These are phyloP conservation scores for Thyridium curvatum DNA, from an alignment of 2,329 filamentous ascomycete species.

Conservation along the genomic window DNA sequence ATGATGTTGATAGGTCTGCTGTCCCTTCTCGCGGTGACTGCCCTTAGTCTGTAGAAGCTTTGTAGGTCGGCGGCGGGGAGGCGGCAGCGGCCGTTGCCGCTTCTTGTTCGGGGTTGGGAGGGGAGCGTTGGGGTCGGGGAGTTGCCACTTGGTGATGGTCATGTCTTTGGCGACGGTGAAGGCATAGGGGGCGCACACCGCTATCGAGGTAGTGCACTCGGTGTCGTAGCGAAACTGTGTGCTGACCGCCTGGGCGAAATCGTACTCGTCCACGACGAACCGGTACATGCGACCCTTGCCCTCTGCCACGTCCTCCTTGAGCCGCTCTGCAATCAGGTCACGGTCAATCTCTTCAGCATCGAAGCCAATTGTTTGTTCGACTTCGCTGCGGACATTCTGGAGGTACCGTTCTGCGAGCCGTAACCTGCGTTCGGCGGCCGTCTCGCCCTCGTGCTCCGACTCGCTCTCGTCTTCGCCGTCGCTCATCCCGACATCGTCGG, in stretches of 20 bases:
- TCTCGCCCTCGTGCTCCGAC: constrained; percentile 77
- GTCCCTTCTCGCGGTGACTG: too few species aligned
- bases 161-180: constrained; percentile 89
- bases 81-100: constrained; percentile 50
- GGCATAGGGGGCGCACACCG: constrained; percentile 69
- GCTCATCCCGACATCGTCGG: constrained; percentile 24
- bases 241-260: constrained; percentile 60
- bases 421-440: constrained; percentile 79
- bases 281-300: constrained; percentile 70
- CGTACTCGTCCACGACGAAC: constrained; percentile 66
- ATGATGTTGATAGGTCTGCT: constrained; percentile 64
- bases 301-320: constrained; percentile 64
- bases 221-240: constrained; percentile 75
- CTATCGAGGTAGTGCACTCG: constrained; percentile 71
- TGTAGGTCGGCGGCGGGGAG: constrained; percentile 55
- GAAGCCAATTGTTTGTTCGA: constrained; percentile 49
- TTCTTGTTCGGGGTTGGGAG: constrained; percentile 45
- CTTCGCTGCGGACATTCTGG: constrained; percentile 78
- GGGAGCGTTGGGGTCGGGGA: constrained; percentile 45
- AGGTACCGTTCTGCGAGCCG: constrained; percentile 89
- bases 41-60: constrained; percentile 31
- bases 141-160: constrained; percentile 81
- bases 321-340: constrained; percentile 77
- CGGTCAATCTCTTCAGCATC: constrained; percentile 91
- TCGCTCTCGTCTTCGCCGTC: constrained; percentile 46